These are phyloP conservation scores for Tricholoma matsutake DNA, from an alignment of 768 basidiomycete genomes.

Conservation along the genomic window DNA sequence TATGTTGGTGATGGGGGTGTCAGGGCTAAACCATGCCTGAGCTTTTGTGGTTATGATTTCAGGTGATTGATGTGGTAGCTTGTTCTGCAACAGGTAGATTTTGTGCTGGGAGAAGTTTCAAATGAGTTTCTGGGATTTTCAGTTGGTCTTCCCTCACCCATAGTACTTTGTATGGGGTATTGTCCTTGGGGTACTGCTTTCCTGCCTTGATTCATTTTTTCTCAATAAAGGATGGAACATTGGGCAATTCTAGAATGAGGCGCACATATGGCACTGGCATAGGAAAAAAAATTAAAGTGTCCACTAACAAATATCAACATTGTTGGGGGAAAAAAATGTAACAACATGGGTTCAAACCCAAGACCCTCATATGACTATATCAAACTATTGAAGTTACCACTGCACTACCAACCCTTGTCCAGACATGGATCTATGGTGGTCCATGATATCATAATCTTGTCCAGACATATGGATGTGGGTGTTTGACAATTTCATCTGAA, in stretches of 20 bases:
- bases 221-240: not conserved
- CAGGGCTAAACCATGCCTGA: not conserved
- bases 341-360: not conserved
- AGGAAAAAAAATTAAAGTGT: not conserved
- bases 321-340: not conserved
- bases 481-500: not conserved
- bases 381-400: not conserved
- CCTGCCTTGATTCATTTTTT: not conserved
- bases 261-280: not conserved
- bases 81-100: not conserved
- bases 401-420: not conserved
- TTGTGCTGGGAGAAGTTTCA: not conserved
- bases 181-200: not conserved
- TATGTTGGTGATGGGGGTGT: slow-evolving; percentile 1
- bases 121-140: not conserved
- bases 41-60: not conserved
- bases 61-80: not conserved
- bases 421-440: not conserved
- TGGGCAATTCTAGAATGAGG: not conserved
- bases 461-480: not conserved
- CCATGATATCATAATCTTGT: not conserved
- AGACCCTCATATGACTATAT: not conserved
- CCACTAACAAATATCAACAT: not conserved
- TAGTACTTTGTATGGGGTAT: not conserved
- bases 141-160: no score